Evolutionary conservation across 2,329 filamentous ascomycete species (phyloP), one percentile per base, ranked within the genome.

Genomic region (Fusarium sp.): DNA sequence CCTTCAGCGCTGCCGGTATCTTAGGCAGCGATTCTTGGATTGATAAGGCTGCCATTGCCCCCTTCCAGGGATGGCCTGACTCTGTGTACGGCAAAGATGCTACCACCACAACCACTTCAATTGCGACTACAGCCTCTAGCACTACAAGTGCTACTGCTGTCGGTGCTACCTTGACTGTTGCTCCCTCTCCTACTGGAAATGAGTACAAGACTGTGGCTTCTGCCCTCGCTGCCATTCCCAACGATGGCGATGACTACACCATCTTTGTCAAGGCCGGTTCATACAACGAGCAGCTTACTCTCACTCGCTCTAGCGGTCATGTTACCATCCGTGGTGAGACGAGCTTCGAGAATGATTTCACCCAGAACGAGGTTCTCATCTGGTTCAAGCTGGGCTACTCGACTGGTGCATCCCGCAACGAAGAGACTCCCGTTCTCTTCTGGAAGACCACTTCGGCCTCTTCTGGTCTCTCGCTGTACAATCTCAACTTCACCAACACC

Each of bases 391-490:
- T 67, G 10, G 74, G 74, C 14, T 76, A 67, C 25, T 62, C 65
- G 1, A 86, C 84, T 4, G 83, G 80, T 41, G 78, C 79, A 4
- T 79, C 79, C 12, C 74, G 82, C 33, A 78, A 86, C 54, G 84
- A 86, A 63, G 71, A 79, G 46, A 86, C 84, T 0, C 84, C 84
- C 0, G 79, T 85, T 15, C 79, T 86, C 46, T 81, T 84, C 69
- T 79, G 80, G 56, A 85, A 85, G 77, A 85, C 84, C 59, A 85
- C 84, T 61, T 82, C 78, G 1, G 62, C 77, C 65, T 82, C 83
- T 2, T 77, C 79, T 12, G 84, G 86, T 63, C 80, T 91, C 62
- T 87, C 86, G 66, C 79, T 91, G 31, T 92, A 91, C 81, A 91
- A 91, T 70, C 81, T 91, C 75, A 89, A 86, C 69, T 80, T 86